Conservation (phyloP, 2,329 filamentous ascomycete species). For the Byssochlamys sp. region DNA sequence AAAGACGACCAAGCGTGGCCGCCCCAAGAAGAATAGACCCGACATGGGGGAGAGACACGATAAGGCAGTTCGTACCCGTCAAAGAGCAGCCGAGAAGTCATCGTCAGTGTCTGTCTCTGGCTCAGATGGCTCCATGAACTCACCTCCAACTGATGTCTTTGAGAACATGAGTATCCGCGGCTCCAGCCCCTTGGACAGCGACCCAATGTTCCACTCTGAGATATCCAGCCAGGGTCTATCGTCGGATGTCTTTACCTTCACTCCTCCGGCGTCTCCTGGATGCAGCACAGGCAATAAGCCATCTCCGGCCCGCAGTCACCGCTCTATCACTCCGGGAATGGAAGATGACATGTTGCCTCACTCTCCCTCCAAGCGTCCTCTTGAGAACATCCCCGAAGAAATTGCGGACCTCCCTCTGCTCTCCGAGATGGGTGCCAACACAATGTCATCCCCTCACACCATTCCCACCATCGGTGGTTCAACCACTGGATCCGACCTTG, state of each 20-base stretch:
- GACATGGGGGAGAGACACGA: conserved; percentile 49
- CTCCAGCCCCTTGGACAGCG: conserved; percentile 24
- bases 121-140: conserved; percentile 32
- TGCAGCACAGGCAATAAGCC: conserved; percentile 29
- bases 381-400: conserved; percentile 23
- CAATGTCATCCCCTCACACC: conserved; percentile 28
- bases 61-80: conserved; percentile 47
- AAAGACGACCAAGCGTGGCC: conserved; percentile 57
- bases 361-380: conserved; percentile 21
- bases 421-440: conserved; percentile 22
- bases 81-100: conserved; percentile 27
- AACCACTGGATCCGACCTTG: conserved; percentile 28
- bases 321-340: conserved; percentile 29
- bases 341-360: conserved; percentile 29
- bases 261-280: conserved; percentile 39
- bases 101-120: conserved; percentile 27
- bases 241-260: conserved; percentile 36
- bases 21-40: conserved; percentile 54
- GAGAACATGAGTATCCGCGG: conserved; percentile 31
- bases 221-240: conserved; percentile 23
- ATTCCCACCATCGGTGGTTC: conserved; percentile 27
- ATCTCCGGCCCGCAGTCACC: conserved; percentile 25
- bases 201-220: conserved; percentile 19
- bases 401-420: conserved; percentile 18
- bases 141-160: conserved; percentile 33